phyloP scores from a whole-genome alignment of 2,329 filamentous ascomycete species.

The Penicillium griseofulvum region DNA sequence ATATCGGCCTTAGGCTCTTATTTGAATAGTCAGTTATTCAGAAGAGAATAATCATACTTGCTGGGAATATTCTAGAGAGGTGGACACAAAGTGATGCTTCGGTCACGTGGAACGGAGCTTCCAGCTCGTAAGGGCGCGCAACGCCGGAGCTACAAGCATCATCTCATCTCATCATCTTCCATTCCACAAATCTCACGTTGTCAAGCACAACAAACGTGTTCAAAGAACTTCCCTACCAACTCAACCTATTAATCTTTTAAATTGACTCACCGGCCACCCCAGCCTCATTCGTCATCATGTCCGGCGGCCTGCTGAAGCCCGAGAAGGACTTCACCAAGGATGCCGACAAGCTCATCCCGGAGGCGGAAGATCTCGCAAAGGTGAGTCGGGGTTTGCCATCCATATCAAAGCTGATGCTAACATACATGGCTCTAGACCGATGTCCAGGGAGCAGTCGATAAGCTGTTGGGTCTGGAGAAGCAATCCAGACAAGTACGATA shows the following conservation, averaged over 20 bases:
- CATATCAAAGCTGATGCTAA: slow-evolving; percentile 17
- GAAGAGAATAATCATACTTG: background rate
- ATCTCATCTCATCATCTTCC: slow-evolving; percentile 13
- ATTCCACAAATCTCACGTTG: slow-evolving; percentile 9
- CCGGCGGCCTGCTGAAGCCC: slow-evolving; percentile 79
- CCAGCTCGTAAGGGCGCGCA: slow-evolving; percentile 25
- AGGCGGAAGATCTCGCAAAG: slow-evolving; percentile 85
- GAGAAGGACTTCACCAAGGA: slow-evolving; percentile 99
- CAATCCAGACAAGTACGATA: slow-evolving; percentile 82
- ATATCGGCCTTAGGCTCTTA: background rate
- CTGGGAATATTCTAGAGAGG: background rate
- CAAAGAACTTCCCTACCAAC: background rate
- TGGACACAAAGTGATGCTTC: background rate
- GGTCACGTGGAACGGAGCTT: slow-evolving; percentile 34
- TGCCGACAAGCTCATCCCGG: slow-evolving; percentile 84
- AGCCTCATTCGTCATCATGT: slow-evolving; percentile 59
- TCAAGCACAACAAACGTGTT: background rate
- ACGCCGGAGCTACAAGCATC: slow-evolving; percentile 22
- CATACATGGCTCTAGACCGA: slow-evolving; percentile 49
- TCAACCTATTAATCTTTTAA: background rate
- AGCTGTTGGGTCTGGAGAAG: slow-evolving; percentile 88
- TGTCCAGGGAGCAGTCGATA: slow-evolving; percentile 85
- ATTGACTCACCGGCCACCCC: background rate
- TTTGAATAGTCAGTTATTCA: background rate
- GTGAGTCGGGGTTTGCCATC: slow-evolving; percentile 47